Conservation (phyloP, 805 yeast species). For the Candida awuae region DNA sequence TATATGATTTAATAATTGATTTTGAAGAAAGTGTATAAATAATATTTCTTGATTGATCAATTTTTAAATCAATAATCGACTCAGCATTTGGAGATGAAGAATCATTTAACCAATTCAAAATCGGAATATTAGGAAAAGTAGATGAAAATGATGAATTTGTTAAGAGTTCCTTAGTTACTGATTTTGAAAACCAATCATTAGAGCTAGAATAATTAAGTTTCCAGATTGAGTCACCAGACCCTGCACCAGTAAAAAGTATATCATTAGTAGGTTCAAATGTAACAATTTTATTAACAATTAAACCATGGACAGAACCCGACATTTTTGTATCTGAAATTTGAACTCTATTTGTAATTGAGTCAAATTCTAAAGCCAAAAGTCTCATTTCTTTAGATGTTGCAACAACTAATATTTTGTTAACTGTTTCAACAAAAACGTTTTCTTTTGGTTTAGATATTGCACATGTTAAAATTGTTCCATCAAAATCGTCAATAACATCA, state of each 20-base stretch:
- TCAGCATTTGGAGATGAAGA: constrained; percentile 32
- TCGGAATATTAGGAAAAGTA: constrained; percentile 37
- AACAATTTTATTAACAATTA: constrained; percentile 57
- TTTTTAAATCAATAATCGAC: constrained; percentile 49
- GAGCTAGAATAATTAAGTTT: constrained; percentile 74
- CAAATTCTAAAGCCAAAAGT: constrained; percentile 61
- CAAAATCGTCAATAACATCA: constrained; percentile 73
- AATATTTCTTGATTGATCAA: constrained; percentile 72
- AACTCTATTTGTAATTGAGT: constrained; percentile 34
- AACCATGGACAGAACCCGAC: constrained; percentile 71
- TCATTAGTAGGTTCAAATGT: constrained; percentile 61
- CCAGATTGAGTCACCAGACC: constrained; percentile 78
- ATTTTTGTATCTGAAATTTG: constrained; percentile 78
- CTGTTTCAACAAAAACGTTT: constrained; percentile 70
- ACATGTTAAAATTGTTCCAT: constrained; percentile 69
- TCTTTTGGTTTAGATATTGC: constrained; percentile 74
- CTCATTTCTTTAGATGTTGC: constrained; percentile 76
- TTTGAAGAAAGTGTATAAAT: constrained; percentile 76
- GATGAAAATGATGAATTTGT: constrained; percentile 58
- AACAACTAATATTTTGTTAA: constrained; percentile 63
- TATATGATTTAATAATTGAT: constrained; percentile 75
- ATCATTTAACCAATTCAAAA: constrained; percentile 21
- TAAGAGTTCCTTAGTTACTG: constrained; percentile 74
- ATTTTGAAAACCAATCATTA: constrained; percentile 81
- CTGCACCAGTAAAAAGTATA: constrained; percentile 74